Evolutionary conservation across 805 yeast genomes (phyloP).

Genomic region (Zygoascus biomembranicola): DNA sequence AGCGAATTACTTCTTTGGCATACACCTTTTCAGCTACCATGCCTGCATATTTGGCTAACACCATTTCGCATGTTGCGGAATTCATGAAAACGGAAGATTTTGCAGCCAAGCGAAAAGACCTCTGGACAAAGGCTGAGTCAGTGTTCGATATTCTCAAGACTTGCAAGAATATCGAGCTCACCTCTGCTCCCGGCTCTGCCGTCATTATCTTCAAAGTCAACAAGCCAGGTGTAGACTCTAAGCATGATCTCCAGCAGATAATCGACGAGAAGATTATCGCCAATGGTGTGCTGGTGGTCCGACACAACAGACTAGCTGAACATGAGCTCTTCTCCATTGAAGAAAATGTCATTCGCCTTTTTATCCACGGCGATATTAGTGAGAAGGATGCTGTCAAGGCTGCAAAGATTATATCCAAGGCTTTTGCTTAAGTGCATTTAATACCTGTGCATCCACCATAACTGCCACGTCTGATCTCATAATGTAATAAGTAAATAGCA

Average conservation of each 20-base stretch:
- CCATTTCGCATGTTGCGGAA: conserved; percentile 18
- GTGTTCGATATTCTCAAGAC: conserved; percentile 1
- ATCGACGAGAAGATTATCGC: conserved; percentile 1
- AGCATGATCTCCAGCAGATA: conserved; percentile 19
- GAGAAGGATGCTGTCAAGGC: conserved; percentile 38
- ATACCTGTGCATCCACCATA: no score
- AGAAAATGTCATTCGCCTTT: conserved; percentile 44
- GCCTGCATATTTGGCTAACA: conserved; percentile 76
- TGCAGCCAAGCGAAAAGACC: not conserved
- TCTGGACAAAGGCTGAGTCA: conserved; percentile 6
- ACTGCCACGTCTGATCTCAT: no score
- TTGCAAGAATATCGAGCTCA: conserved; percentile 35
- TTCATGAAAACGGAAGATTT: conserved; percentile 12
- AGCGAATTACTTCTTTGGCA: conserved; percentile 81
- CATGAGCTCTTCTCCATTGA: conserved; percentile 68
- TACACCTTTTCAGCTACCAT: conserved; percentile 91
- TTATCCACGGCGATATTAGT: conserved; percentile 35
- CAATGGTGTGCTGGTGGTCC: conserved; percentile 51
- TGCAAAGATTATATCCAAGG: conserved; percentile 29
- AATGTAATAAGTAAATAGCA: no score
- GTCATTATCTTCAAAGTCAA: conserved; percentile 44
- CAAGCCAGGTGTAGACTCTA: conserved; percentile 1
- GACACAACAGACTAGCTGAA: conserved; percentile 54
- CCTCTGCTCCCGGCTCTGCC: conserved; percentile 56
- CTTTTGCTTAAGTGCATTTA: conserved; percentile 2